These are phyloP conservation scores for Myrica gale DNA, from an alignment of 306 rosid species.

Conservation along the genomic window DNA sequence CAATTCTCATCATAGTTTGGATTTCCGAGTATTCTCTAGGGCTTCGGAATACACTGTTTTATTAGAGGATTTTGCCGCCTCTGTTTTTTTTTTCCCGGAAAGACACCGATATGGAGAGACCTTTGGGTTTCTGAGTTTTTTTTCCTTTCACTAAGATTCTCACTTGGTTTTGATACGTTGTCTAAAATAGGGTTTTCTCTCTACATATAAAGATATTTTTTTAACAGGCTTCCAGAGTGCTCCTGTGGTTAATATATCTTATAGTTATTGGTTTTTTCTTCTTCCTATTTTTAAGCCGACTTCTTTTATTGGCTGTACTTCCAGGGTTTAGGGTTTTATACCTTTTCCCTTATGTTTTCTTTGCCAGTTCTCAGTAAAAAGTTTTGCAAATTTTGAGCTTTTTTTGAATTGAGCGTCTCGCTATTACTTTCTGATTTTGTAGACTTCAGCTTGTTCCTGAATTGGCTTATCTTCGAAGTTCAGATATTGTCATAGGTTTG, in stretches of 20 bases:
- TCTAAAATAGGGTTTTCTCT: background rate
- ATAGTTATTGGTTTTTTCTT: constrained; percentile 47
- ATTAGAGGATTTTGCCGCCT: background rate
- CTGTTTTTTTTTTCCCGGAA: background rate
- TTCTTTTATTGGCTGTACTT: constrained; percentile 29
- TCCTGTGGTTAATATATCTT: constrained; percentile 18
- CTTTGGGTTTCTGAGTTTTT: constrained; percentile 5
- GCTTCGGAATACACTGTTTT: constrained; percentile 28
- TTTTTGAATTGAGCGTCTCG: background rate
- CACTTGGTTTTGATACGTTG: background rate
- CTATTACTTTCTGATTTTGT: background rate
- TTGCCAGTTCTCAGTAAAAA: background rate
- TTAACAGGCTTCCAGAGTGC: constrained; percentile 10
- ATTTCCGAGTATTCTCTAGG: constrained; percentile 18
- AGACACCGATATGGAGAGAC: background rate
- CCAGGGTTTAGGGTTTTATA: constrained; percentile 75
- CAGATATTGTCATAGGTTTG: background rate
- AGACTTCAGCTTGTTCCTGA: background rate
- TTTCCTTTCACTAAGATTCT: background rate
- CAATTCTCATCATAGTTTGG: background rate
- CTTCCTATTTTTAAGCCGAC: background rate
- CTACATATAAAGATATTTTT: background rate
- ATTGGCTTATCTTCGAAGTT: background rate
- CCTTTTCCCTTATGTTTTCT: background rate
- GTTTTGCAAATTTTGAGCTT: constrained; percentile 14